Conservation (phyloP, 306 rosid genomes). For the Cucurbita pepo region DNA sequence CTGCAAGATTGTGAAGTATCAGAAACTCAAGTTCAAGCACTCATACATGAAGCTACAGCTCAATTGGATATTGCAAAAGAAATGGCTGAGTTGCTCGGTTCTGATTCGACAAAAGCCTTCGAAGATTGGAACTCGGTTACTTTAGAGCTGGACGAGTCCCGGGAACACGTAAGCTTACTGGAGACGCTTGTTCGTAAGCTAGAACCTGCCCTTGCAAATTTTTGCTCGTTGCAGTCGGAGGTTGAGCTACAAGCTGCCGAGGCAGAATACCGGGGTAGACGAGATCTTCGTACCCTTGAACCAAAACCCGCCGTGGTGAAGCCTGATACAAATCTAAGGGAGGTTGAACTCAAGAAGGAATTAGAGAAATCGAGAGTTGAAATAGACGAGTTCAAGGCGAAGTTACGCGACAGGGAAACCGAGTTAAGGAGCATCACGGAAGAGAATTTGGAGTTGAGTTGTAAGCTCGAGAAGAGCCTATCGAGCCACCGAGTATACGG, state of each 20-base stretch:
- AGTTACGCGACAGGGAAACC: constrained; percentile 72
- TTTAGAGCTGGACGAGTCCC: constrained; percentile 47
- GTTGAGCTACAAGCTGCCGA: constrained; percentile 32
- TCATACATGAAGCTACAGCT: constrained; percentile 36
- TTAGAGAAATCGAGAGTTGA: constrained; percentile 31
- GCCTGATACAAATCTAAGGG: constrained; percentile 28
- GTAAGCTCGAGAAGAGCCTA: constrained; percentile 31
- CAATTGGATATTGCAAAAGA: constrained; percentile 56
- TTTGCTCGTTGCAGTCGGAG: constrained; percentile 33
- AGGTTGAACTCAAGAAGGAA: constrained; percentile 39
- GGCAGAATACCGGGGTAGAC: constrained; percentile 49
- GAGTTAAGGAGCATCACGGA: constrained; percentile 69
- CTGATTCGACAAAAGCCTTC: constrained; percentile 32
- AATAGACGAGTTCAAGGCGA: constrained; percentile 62
- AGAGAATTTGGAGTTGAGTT: constrained; percentile 63
- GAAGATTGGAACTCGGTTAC: constrained; percentile 39
- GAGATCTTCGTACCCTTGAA: constrained; percentile 36
- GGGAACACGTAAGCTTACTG: constrained; percentile 28
- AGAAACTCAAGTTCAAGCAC: constrained; percentile 45
- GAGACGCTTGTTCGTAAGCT: constrained; percentile 41
- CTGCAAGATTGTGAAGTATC: constrained; percentile 44
- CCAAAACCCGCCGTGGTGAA: constrained; percentile 29
- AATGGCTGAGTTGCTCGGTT: constrained; percentile 38
- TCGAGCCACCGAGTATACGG: constrained; percentile 31
- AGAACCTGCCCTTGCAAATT: constrained; percentile 11